A percentile compares a stretch with the other conserved stretches of the same genome.
phyloP scores from a whole-genome alignment of 768 basidiomycete genomes.

The Exsudoporus frostii region DNA sequence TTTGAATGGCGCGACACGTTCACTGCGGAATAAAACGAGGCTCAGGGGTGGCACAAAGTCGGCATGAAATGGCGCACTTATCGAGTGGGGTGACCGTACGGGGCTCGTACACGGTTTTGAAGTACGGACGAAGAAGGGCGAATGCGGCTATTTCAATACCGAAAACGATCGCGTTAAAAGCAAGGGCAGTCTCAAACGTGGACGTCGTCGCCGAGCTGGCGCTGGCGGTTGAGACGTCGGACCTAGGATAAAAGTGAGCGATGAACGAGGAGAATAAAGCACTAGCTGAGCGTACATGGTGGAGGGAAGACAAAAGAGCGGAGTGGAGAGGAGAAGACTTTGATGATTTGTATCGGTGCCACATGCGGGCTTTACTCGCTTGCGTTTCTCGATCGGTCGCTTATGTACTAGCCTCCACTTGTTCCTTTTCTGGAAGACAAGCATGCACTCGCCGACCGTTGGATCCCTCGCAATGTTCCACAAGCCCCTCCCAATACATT shows the following conservation, averaged over 20 bases:
- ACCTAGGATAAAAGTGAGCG: slow-evolving; percentile 29
- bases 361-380: neutral
- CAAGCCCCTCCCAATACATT: neutral
- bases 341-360: neutral
- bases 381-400: slow-evolving; percentile 10
- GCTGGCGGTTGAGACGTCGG: slow-evolving; percentile 34
- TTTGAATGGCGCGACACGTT: slow-evolving; percentile 56
- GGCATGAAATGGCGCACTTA: slow-evolving; percentile 31
- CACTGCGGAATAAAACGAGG: slow-evolving; percentile 33
- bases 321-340: slow-evolving; percentile 6
- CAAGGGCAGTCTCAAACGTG: slow-evolving; percentile 82
- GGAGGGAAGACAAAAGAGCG: slow-evolving; percentile 17
- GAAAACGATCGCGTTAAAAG: slow-evolving; percentile 76
- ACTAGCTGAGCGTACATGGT: slow-evolving; percentile 17
- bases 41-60: neutral
- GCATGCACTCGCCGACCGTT: neutral
- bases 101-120: slow-evolving; percentile 88
- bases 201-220: slow-evolving; percentile 64
- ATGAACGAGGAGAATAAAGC: neutral
- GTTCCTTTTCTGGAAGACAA: slow-evolving; percentile 10
- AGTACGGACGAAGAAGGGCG: slow-evolving; percentile 79
- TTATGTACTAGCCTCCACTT: neutral
- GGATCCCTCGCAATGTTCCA: too few relatives aligned
- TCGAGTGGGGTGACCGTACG: slow-evolving; percentile 62
- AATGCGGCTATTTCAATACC: slow-evolving; percentile 70